Base-by-base conservation (phyloP, 1,284 basidiomycete genomes). In the Heterobasidion irregulare region DNA sequence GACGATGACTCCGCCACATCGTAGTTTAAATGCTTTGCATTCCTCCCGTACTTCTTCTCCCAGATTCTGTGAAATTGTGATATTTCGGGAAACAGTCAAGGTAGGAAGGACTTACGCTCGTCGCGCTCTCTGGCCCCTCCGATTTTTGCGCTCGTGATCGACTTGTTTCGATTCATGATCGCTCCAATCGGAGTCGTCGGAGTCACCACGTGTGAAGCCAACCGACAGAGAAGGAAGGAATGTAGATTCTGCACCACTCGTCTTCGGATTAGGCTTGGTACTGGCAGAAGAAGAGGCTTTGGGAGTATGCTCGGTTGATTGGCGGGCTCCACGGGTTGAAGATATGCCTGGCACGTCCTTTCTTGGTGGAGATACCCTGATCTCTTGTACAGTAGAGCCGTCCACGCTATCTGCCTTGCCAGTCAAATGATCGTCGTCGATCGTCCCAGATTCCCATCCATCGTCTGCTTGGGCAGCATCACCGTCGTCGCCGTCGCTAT, bases 41-140 rank as follows among this genome's bases (percentile, higher is more conserved):
- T 84, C 59, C 78, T 82, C 54, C 95, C 95, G 65, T 85, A 98
- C 70, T 95, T 98, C 73, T 94, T 95, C 74, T 97, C 95, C 94
- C 94, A 98, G 60, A 98, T 95, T 0, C 94, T 97, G 57, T 15
- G 59, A 53, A 15, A 51, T 18, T 50, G 18, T 50, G 35, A 47
- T 53, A 55, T 1, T 44, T 34, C 10, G 34, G n/a, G 46, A 35
- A 53, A 56, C 8, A 47, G 52, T 38, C 26, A 54, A 52, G 60
- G 15, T 48, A 53, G 54, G 46, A 33, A 35, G 36, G 35, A 86
- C 93, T 79, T 70, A 96, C 92, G 90, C 91, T 74, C 89, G 79
- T 56, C 95, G 77, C 9, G 95, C 95, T 53, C 93, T 75, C 70
- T 98, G 95, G 15, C 95, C 95, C 53, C 94, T 79, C 52, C 95